phyloP scores from a whole-genome alignment of 1,284 basidiomycete species.

The Fistulina hepatica region DNA sequence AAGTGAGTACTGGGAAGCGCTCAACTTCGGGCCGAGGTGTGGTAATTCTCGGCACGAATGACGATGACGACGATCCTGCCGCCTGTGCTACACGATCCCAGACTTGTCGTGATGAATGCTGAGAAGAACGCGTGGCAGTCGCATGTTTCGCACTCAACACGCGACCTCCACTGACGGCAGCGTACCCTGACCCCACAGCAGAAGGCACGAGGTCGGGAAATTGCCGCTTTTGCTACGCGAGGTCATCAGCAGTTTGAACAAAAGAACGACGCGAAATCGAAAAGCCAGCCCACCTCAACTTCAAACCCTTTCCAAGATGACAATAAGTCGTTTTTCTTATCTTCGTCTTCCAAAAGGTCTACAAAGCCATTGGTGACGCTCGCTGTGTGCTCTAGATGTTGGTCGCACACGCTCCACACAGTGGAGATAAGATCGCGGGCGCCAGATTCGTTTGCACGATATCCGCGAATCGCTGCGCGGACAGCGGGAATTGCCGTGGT shows the following conservation, averaged over 20 bases:
- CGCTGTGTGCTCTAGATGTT: slow-evolving; percentile 65
- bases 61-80: slow-evolving; percentile 43
- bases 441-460: slow-evolving; percentile 66
- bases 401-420: slow-evolving; percentile 76
- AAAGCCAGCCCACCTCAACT: slow-evolving; percentile 50
- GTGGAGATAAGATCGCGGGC: slow-evolving; percentile 83
- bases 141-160: slow-evolving; percentile 77
- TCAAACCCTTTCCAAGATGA: slow-evolving; percentile 77
- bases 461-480: slow-evolving; percentile 73
- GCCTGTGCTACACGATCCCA: slow-evolving; percentile 86
- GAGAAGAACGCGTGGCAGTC: slow-evolving; percentile 46
- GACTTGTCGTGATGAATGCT: slow-evolving; percentile 54
- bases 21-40: slow-evolving; percentile 19
- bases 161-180: slow-evolving; percentile 69
- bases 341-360: slow-evolving; percentile 74
- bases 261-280: slow-evolving; percentile 1
- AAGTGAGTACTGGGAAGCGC: slow-evolving; percentile 38
- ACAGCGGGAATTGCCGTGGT: slow-evolving; percentile 66
- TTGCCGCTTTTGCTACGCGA: slow-evolving; percentile 61
- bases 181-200: slow-evolving; percentile 53
- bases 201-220: slow-evolving; percentile 71
- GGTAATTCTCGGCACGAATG: slow-evolving; percentile 25
- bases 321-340: slow-evolving; percentile 71
- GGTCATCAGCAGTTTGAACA: slow-evolving; percentile 1
- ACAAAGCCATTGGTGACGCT: slow-evolving; percentile 72